A percentile compares a stretch with the other conserved stretches of the same genome.
phyloP scores from a whole-genome alignment of 2,329 filamentous ascomycete genomes.

The Sporothrix pallida region DNA sequence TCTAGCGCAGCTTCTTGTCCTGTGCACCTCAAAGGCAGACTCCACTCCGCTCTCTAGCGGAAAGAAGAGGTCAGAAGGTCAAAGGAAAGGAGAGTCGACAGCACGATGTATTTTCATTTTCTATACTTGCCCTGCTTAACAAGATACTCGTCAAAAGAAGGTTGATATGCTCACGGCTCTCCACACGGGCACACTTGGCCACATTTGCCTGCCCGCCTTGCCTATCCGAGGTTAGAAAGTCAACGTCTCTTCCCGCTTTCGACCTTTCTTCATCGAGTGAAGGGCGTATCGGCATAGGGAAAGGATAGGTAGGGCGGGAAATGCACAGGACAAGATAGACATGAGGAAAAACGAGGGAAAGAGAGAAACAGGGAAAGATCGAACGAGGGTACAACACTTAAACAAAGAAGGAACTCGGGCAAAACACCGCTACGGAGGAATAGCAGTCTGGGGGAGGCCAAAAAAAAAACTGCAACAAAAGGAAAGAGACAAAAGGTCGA shows the following conservation, averaged over 20 bases:
- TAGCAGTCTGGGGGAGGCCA: constrained; percentile 21
- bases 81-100: too few relatives aligned
- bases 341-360: constrained; percentile 10
- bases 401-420: constrained; percentile 3
- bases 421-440: neutral
- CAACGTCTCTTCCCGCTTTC: constrained; percentile 37
- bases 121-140: neutral
- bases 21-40: neutral
- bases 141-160: neutral
- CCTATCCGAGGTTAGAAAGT: constrained; percentile 37
- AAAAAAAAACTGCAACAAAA: neutral
- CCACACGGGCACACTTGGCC: constrained; percentile 4
- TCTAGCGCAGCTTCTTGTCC: neutral
- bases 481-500: neutral
- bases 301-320: neutral
- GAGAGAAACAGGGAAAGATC: neutral
- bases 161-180: neutral
- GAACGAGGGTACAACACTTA: neutral
- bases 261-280: constrained; percentile 39
- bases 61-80: neutral
- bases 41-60: neutral
- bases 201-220: constrained; percentile 30
- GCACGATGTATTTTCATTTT: neutral
- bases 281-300: constrained; percentile 33
- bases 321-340: neutral